Conservation (phyloP, 495 filamentous ascomycete genomes). For the Hapsidospora chrysogenum region DNA sequence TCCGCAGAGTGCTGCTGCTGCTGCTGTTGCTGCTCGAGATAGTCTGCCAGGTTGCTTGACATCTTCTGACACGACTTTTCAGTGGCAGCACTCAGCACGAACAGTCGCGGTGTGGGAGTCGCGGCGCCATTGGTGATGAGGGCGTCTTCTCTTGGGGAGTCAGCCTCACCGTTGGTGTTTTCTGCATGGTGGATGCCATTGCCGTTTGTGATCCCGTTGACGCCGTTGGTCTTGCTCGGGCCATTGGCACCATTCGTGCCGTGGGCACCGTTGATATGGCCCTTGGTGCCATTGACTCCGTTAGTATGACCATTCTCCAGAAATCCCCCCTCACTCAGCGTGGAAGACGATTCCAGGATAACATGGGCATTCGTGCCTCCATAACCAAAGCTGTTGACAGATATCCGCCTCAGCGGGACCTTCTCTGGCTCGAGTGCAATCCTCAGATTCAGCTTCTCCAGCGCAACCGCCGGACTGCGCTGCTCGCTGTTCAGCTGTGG, state of each 20-base stretch:
- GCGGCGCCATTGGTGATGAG: no score
- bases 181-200: no score
- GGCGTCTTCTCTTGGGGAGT: no score
- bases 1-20: no score
- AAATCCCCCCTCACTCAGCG: no score
- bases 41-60: no score
- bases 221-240: neutral
- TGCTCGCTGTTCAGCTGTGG: constrained; percentile 20
- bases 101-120: no score
- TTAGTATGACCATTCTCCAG: no score
- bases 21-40: no score
- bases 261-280: neutral
- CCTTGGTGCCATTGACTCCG: neutral
- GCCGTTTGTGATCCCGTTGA: neutral
- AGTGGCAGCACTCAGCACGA: no score
- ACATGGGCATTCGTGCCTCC: constrained; percentile 35
- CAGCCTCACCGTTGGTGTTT: no score
- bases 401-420: constrained; percentile 4
- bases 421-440: constrained; percentile 4
- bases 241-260: neutral
- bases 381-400: constrained; percentile 30
- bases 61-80: no score
- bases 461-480: constrained; percentile 17
- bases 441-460: constrained; percentile 14
- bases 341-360: constrained; percentile 30